These are phyloP conservation scores for Aspergillus intermedius DNA, from an alignment of 2,329 filamentous ascomycete genomes.

Conservation along the genomic window DNA sequence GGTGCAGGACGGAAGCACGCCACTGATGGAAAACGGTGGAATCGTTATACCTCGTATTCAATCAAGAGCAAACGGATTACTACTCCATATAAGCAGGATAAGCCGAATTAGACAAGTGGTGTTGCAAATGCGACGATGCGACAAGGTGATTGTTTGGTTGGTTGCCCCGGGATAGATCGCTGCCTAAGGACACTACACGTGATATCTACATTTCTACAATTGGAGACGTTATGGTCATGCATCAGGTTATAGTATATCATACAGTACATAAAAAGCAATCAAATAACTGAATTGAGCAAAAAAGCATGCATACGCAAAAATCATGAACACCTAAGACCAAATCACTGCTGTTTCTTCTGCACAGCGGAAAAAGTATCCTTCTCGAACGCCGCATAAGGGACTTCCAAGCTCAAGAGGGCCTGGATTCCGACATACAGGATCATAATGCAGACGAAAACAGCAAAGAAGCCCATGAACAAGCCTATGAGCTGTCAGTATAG, in stretches of 20 bases:
- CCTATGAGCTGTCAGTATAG: slow-evolving; percentile 44
- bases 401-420: slow-evolving; percentile 72
- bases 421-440: slow-evolving; percentile 74
- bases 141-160: background rate
- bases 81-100: too few relatives aligned
- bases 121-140: background rate
- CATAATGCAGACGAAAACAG: slow-evolving; percentile 62
- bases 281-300: background rate
- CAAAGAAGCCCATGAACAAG: slow-evolving; percentile 79
- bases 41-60: too few relatives aligned
- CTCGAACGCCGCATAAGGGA: slow-evolving; percentile 91
- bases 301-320: background rate
- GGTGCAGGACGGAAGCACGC: too few relatives aligned
- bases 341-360: slow-evolving; percentile 69
- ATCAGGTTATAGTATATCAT: background rate
- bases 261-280: slow-evolving; percentile 1
- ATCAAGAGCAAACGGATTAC: too few relatives aligned
- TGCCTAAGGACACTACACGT: slow-evolving; percentile 5
- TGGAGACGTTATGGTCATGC: background rate
- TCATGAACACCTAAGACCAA: slow-evolving; percentile 3
- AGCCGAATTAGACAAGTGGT: background rate
- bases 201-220: background rate
- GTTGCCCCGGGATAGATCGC: background rate
- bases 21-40: too few relatives aligned
- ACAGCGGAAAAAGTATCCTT: slow-evolving; percentile 89